Conservation (phyloP, 768 basidiomycete species). For the Tylopilus felleus region DNA sequence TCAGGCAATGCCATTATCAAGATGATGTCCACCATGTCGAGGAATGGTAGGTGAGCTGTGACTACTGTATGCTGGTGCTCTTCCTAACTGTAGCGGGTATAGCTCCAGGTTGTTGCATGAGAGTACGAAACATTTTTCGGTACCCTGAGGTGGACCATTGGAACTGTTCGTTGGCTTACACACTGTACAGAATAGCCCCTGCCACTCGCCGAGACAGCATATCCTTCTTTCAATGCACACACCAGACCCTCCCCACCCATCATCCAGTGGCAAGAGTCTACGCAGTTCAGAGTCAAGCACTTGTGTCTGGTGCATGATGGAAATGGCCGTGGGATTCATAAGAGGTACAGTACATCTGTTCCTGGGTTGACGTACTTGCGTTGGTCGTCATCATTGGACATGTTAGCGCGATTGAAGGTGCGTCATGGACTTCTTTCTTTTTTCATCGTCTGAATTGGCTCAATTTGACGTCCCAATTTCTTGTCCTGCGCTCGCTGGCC, state of each 20-base stretch:
- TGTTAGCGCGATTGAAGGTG: neutral
- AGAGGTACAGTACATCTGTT: slow-evolving; percentile 32
- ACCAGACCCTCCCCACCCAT: slow-evolving; percentile 27
- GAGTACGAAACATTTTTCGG: too few relatives aligned
- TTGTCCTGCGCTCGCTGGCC: neutral
- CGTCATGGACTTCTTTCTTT: neutral
- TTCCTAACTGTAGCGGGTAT: too few relatives aligned
- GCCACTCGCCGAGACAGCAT: too few relatives aligned
- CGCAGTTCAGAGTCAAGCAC: slow-evolving; percentile 61
- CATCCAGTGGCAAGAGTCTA: slow-evolving; percentile 42
- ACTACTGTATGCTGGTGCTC: too few relatives aligned
- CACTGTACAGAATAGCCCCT: too few relatives aligned
- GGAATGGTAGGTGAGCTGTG: too few relatives aligned
- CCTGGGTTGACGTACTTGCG: slow-evolving; percentile 36
- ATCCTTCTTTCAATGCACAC: slow-evolving; percentile 31
- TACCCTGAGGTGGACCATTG: too few relatives aligned
- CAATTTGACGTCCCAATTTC: neutral
- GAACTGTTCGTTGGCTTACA: too few relatives aligned
- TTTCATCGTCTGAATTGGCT: neutral
- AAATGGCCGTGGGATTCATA: slow-evolving; percentile 30
- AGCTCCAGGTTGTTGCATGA: too few relatives aligned
- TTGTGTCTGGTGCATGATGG: slow-evolving; percentile 45
- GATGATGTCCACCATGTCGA: too few relatives aligned
- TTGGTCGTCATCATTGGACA: slow-evolving; percentile 7
- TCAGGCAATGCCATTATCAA: too few relatives aligned